Conservation (phyloP, 1,284 basidiomycete species). For the Violaceomyces palustris region DNA sequence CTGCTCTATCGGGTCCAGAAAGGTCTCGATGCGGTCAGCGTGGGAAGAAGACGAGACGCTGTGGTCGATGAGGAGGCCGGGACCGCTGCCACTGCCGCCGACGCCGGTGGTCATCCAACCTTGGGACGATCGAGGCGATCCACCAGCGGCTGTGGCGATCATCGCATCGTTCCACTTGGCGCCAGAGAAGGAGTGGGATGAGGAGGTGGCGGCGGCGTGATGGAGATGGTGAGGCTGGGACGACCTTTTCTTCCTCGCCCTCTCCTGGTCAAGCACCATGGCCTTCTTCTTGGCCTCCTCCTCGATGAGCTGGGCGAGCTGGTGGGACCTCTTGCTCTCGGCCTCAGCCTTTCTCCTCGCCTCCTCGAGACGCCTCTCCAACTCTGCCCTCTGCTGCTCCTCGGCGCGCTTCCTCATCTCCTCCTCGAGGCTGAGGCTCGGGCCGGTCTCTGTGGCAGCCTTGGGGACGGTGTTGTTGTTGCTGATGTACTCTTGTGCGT, state of each 20-base stretch:
- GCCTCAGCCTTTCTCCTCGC: slow-evolving; percentile 10
- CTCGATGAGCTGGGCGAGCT: slow-evolving; percentile 39
- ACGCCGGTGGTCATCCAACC: slow-evolving; percentile 12
- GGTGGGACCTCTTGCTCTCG: slow-evolving; percentile 31
- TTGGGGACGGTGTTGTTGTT: slow-evolving; percentile 22
- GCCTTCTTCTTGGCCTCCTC: slow-evolving; percentile 35
- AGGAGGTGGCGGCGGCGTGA: slow-evolving; percentile 1
- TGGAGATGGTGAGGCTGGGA: slow-evolving; percentile 3
- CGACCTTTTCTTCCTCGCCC: slow-evolving; percentile 23
- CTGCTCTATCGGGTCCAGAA: slow-evolving; percentile 38
- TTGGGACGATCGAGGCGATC: neutral
- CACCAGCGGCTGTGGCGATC: neutral
- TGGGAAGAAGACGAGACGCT: slow-evolving; percentile 1
- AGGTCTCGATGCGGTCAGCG: slow-evolving; percentile 24
- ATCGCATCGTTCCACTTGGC: neutral
- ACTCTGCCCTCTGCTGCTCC: slow-evolving; percentile 28
- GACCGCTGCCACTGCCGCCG: too few relatives aligned
- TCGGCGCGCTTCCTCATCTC: slow-evolving; percentile 40
- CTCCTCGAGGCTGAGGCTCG: slow-evolving; percentile 43
- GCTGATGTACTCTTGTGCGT: slow-evolving; percentile 45
- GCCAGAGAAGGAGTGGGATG: neutral
- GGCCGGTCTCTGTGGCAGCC: slow-evolving; percentile 17
- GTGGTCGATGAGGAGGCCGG: slow-evolving; percentile 1
- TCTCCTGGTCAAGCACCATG: slow-evolving; percentile 29
- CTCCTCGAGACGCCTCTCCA: slow-evolving; percentile 20